These are phyloP conservation scores for Picea engelmannii DNA, from an alignment of 83 land plant genomes.

Conservation along the genomic window DNA sequence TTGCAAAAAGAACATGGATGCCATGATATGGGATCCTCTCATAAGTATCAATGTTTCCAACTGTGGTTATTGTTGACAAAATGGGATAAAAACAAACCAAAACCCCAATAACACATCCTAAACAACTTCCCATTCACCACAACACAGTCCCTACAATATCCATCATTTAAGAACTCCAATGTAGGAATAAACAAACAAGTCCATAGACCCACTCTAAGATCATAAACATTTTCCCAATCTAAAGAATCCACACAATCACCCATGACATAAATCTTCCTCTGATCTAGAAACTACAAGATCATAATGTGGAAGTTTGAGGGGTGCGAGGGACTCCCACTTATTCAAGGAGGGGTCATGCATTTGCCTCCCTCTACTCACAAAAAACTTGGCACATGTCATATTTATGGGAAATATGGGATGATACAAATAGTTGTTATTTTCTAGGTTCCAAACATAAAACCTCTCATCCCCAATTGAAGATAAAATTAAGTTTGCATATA, in stretches of 20 bases:
- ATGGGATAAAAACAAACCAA: conserved; percentile 11
- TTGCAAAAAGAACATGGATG: no score
- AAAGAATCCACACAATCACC: background rate
- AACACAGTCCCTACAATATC: background rate
- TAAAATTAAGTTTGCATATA: conserved; percentile 5
- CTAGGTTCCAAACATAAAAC: background rate
- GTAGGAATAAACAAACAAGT: background rate
- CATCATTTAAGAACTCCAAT: background rate
- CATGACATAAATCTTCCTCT: background rate
- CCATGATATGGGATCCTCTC: background rate
- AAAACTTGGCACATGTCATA: conserved; percentile 4
- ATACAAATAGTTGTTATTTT: background rate
- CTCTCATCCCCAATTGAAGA: conserved; percentile 8
- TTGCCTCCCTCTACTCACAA: background rate
- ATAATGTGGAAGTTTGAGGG: background rate
- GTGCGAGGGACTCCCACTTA: conserved; percentile 2
- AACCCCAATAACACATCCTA: conserved; percentile 3
- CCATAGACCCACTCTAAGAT: background rate
- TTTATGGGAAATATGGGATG: background rate
- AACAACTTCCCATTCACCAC: conserved; percentile 1
- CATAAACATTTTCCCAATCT: conserved; percentile 9
- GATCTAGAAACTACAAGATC: background rate
- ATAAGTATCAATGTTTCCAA: background rate
- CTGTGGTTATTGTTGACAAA: no score
- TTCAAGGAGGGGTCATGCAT: conserved; percentile 7